Percentiles rank a stretch among this genome's conserved stretches.
These are phyloP conservation scores for Penicillium sp. DNA, from an alignment of 2,329 filamentous ascomycete species.

Conservation along the genomic window DNA sequence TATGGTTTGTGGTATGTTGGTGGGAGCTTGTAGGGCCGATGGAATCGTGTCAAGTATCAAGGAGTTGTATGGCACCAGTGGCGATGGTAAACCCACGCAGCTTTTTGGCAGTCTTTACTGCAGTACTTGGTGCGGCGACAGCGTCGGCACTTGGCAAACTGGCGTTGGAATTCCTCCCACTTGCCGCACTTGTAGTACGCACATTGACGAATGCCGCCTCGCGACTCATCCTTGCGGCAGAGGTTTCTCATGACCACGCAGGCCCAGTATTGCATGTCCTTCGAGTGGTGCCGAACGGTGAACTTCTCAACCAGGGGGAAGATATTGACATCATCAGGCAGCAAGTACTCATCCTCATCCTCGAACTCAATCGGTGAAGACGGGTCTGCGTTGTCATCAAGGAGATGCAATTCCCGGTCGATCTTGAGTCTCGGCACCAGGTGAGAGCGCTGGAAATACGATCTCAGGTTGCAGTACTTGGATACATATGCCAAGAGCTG, in stretches of 20 bases:
- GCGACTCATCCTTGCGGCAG: slow-evolving; percentile 94
- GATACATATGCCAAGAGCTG: slow-evolving; percentile 96
- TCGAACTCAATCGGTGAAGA: slow-evolving; percentile 46
- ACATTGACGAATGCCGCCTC: slow-evolving; percentile 93
- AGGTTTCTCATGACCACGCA: slow-evolving; percentile 98
- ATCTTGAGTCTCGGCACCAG: slow-evolving; percentile 91
- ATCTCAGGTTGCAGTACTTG: slow-evolving; percentile 94
- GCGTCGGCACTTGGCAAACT: slow-evolving; percentile 96
- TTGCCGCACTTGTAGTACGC: slow-evolving; percentile 98
- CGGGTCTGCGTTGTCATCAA: slow-evolving; percentile 67
- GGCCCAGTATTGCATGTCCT: slow-evolving; percentile 99
- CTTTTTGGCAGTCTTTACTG: slow-evolving; percentile 99
- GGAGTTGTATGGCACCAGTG: slow-evolving; percentile 77
- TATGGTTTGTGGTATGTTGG: slow-evolving; percentile 9
- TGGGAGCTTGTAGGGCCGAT: neutral
- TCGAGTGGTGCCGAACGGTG: slow-evolving; percentile 89
- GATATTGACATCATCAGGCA: slow-evolving; percentile 96
- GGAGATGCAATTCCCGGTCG: slow-evolving; percentile 75
- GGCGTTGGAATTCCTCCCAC: slow-evolving; percentile 94
- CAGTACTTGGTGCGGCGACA: slow-evolving; percentile 98
- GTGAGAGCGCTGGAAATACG: slow-evolving; percentile 94
- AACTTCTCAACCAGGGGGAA: slow-evolving; percentile 99
- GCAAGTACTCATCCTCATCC: slow-evolving; percentile 81
- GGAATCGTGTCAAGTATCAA: slow-evolving; percentile 24
- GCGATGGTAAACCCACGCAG: slow-evolving; percentile 95